Conservation (phyloP, 345 rosid genomes). For the Psidium friedrichsthalianum region DNA sequence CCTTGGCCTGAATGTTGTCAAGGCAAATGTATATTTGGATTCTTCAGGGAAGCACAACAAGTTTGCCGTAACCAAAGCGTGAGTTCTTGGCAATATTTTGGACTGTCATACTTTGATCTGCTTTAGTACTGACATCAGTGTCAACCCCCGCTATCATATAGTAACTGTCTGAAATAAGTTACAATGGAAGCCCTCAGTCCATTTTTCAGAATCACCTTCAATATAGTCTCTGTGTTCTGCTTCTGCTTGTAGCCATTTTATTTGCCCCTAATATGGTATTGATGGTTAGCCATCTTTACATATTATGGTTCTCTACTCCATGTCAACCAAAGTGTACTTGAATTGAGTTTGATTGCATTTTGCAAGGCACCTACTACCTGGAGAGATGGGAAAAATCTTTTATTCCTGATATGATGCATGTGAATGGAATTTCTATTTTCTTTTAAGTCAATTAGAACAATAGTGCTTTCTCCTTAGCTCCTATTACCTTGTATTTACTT, state of each 20-base stretch:
- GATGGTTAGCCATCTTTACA: neutral
- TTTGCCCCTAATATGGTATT: neutral
- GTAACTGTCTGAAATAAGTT: neutral
- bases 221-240: neutral
- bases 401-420: neutral
- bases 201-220: neutral
- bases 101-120: neutral
- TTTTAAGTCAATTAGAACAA: neutral
- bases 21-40: constrained; percentile 84
- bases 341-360: neutral
- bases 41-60: constrained; percentile 95
- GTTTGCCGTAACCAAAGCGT: constrained; percentile 79
- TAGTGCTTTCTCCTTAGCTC: neutral
- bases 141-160: neutral
- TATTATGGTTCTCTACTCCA: neutral
- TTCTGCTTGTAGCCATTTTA: neutral
- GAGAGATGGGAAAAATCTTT: neutral
- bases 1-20: constrained; percentile 86
- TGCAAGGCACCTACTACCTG: neutral
- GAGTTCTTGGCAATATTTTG: constrained; percentile 14
- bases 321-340: neutral
- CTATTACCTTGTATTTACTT: neutral
- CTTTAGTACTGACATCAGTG: neutral
- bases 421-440: neutral
- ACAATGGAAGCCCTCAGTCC: neutral